These are phyloP conservation scores for Chondrus crispus DNA, from an alignment of 23 red algal species.

Conservation along the genomic window DNA sequence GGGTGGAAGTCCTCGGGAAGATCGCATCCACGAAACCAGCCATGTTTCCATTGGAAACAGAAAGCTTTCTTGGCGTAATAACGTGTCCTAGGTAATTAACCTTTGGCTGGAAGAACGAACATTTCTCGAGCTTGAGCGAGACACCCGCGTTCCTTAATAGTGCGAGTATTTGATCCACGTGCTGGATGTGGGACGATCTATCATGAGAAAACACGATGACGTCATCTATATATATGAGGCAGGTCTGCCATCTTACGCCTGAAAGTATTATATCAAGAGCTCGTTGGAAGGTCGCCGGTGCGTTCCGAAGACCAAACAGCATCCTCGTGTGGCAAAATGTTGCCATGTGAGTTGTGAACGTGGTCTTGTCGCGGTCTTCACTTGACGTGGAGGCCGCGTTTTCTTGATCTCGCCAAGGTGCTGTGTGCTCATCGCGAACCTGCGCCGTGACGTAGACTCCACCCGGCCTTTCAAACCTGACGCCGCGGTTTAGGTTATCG, in stretches of 20 bases:
- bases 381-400: too few relatives aligned
- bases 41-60: not conserved
- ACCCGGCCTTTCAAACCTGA: too few relatives aligned
- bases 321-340: slow-evolving; percentile 7
- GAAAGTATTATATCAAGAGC: slow-evolving; percentile 45
- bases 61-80: not conserved
- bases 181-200: slow-evolving; percentile 4
- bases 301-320: slow-evolving; percentile 38
- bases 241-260: not conserved
- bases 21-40: not conserved
- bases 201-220: slow-evolving; percentile 34
- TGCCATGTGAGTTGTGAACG: slow-evolving; percentile 6
- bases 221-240: slow-evolving; percentile 43
- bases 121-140: slow-evolving; percentile 39
- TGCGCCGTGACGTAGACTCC: too few relatives aligned
- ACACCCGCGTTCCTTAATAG: slow-evolving; percentile 17
- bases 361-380: not conserved
- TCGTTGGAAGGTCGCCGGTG: slow-evolving; percentile 53
- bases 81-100: slow-evolving; percentile 52
- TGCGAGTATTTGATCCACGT: slow-evolving; percentile 13
- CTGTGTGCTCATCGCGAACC: too few relatives aligned
- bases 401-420: too few relatives aligned
- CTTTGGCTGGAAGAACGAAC: not conserved
- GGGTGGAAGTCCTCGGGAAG: not conserved
- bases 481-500: too few relatives aligned